These are phyloP conservation scores for Lipomyces spencermartinsiae DNA, from an alignment of 805 yeast genomes.

Conservation along the genomic window DNA sequence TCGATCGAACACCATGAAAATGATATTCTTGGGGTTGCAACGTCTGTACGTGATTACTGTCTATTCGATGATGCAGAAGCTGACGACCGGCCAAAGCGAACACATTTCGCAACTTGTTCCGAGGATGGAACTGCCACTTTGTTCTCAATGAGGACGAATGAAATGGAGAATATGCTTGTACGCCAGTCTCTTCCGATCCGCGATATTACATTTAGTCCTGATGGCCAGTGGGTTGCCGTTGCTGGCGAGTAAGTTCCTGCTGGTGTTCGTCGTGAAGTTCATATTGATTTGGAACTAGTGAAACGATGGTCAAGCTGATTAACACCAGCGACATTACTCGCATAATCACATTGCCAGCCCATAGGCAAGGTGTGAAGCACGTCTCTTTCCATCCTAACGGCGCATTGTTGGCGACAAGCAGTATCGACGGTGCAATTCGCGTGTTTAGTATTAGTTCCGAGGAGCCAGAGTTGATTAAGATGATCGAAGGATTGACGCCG, in stretches of 20 bases:
- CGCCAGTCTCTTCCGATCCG: slow-evolving; percentile 47
- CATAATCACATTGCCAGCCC: slow-evolving; percentile 52
- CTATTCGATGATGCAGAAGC: background rate
- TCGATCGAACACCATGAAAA: slow-evolving; percentile 43
- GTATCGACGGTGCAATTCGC: slow-evolving; percentile 47
- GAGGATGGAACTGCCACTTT: slow-evolving; percentile 51
- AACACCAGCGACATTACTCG: slow-evolving; percentile 46
- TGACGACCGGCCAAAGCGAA: slow-evolving; percentile 11
- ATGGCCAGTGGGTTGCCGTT: slow-evolving; percentile 48
- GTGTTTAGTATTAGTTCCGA: slow-evolving; percentile 43
- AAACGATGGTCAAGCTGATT: slow-evolving; percentile 45
- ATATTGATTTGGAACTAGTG: slow-evolving; percentile 31
- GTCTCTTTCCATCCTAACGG: slow-evolving; percentile 51
- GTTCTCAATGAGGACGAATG: slow-evolving; percentile 42
- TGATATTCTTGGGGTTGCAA: slow-evolving; percentile 42
- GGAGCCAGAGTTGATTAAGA: slow-evolving; percentile 38
- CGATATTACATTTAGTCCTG: slow-evolving; percentile 45
- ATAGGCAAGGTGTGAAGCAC: slow-evolving; percentile 55
- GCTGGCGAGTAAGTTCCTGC: slow-evolving; percentile 44
- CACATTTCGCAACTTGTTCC: slow-evolving; percentile 51
- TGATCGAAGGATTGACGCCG: slow-evolving; percentile 44
- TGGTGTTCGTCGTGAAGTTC: background rate
- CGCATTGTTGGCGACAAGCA: slow-evolving; percentile 43
- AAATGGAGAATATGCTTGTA: slow-evolving; percentile 36
- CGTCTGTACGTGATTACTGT: slow-evolving; percentile 23